These are phyloP conservation scores for Yueomyces sp. DNA, from an alignment of 1,139 yeast species.

Conservation along the genomic window DNA sequence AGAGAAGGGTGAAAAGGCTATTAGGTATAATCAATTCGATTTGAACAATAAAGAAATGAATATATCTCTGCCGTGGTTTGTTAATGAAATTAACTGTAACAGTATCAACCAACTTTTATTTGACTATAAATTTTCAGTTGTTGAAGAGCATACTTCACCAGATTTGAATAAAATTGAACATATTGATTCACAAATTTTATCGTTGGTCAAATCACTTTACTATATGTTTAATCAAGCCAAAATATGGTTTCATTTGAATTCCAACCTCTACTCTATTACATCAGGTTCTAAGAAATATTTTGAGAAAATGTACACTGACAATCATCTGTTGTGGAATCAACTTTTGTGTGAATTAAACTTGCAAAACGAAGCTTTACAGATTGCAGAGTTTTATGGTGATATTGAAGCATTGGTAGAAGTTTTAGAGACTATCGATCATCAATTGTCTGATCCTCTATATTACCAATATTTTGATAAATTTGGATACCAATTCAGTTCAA, in stretches of 20 bases:
- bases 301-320: slow-evolving; percentile 15
- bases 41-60: slow-evolving; percentile 17
- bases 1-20: slow-evolving; percentile 31
- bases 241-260: slow-evolving; percentile 20
- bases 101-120: slow-evolving; percentile 22
- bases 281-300: slow-evolving; percentile 5
- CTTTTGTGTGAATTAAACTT: slow-evolving; percentile 37
- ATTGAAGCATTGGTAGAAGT: slow-evolving; percentile 54
- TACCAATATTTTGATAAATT: slow-evolving; percentile 45
- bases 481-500: slow-evolving; percentile 58
- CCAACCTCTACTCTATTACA: neutral
- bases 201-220: slow-evolving; percentile 25
- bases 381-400: slow-evolving; percentile 59
- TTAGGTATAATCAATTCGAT: slow-evolving; percentile 22
- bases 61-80: slow-evolving; percentile 26
- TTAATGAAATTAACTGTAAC: slow-evolving; percentile 13
- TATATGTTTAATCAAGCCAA: slow-evolving; percentile 25
- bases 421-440: slow-evolving; percentile 40
- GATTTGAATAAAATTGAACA: slow-evolving; percentile 1
- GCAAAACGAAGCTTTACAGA: slow-evolving; percentile 40
- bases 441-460: slow-evolving; percentile 24
- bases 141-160: slow-evolving; percentile 1
- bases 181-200: slow-evolving; percentile 15
- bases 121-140: slow-evolving; percentile 12
- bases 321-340: slow-evolving; percentile 38